Base-by-base conservation (phyloP, 2,329 filamentous ascomycete species). In the Microthyrium microscopicum region DNA sequence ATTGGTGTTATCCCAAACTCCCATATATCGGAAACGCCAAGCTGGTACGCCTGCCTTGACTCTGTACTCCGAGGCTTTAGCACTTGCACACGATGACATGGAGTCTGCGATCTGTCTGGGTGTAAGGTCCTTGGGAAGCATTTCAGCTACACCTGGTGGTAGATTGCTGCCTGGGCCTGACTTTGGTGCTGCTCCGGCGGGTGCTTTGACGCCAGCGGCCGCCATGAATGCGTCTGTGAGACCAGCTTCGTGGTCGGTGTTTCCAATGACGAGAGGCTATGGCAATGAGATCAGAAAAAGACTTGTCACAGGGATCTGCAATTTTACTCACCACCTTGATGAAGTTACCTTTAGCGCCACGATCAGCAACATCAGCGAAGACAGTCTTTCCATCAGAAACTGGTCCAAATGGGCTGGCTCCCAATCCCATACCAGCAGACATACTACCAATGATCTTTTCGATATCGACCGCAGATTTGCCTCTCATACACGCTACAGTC, bases 401-500 rank as follows among this genome's bases (percentile, higher is more conserved):
- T 8, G 34, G 25, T 9, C 9, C 27, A 26, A 43, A 42, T 2
- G 39, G 39, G 21, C 40, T 43, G 12, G 41, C 42, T 4, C 41
- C 41, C 13, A 43, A 39, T n/a, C n/a, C n/a, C n/a, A n/a, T n/a
- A n/a, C n/a, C n/a, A n/a, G n/a, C n/a, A n/a, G n/a, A n/a, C n/a
- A n/a, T n/a, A n/a, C n/a, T n/a, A n/a, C n/a, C n/a, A n/a, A n/a
- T n/a, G n/a, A n/a, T n/a, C n/a, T n/a, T n/a, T n/a, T n/a, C n/a
- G 18, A 41, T 41, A 17, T 44, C 36, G n/a, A 38, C 13, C 22
- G 44, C 36, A 22, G 38, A 43, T 31, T 40, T 30, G 9, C 24
- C 28, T 20, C 42, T 41, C 44, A 47, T 47, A 29, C 46, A 49
- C 2, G 21, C 22, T 4, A 47, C 24, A 11, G 27, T 28, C 11